Evolutionary conservation across 768 basidiomycete species (phyloP), one percentile per base, ranked within the genome.

Genomic region (Trametes coccinea): DNA sequence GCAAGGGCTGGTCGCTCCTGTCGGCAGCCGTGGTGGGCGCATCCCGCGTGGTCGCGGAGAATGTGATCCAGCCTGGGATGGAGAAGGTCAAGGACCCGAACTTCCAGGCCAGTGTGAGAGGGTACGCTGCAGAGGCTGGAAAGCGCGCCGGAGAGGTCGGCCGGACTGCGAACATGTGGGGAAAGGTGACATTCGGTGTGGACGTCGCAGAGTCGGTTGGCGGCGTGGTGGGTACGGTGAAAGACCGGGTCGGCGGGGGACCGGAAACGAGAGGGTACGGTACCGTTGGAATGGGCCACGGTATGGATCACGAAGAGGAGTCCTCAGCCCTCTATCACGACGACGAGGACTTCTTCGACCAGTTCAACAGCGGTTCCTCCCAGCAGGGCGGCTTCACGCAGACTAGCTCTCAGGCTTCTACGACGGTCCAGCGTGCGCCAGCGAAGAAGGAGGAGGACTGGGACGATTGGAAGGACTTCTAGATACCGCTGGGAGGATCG

Each of bases 1-100:
- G 85, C 68, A 98, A 98, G 77, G 94, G 95, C 47, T 98, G 97
- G 97, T 93, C 93, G 29, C 75, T 98, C n/a, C 89, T 99, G 71
- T 90, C 93, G 31, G 83, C 90, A 0, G 94, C 87, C 37, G 88
- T 98, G 13, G 83, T 76, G 0, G 90, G 88, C 53, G 95, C 95
- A 17, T 83, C 87, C 5, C 85, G 85, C 68, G 89, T 76, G 16
- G 91, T 98, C 51, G 83, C 85, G 65, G 91, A 94, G 71, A 89
- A 85, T 66, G 90, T 98, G 46, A 89, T 98, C 60, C 93, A 97
- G 73, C 96, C 96, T 5, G 89, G 90, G 22, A 77, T 95, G 72
- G 89, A 91, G 69, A 85, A 82, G 64, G 92, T 90, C 31, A 81
- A 78, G 55, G 95, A 97, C 71, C 94, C 95, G 10, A 80, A 76